phyloP scores from a whole-genome alignment of 2,329 filamentous ascomycete genomes.

The Penicillium sp. region DNA sequence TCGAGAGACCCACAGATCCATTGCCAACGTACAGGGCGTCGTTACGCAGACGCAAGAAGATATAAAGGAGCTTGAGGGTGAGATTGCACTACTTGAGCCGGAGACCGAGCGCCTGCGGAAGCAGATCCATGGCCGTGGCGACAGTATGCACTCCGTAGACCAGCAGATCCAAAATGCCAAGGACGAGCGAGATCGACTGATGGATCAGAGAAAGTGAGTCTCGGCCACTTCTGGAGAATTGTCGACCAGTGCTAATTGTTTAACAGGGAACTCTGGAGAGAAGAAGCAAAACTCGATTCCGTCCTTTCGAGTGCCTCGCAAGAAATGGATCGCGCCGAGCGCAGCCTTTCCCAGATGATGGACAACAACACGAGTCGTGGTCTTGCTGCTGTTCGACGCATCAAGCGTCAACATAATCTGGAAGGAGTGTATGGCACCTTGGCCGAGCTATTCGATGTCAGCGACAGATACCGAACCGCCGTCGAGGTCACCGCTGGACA shows the following conservation, averaged over 20 bases:
- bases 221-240: background rate
- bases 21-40: conserved; percentile 81
- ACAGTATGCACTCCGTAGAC: conserved; percentile 69
- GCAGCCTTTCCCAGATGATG: conserved; percentile 78
- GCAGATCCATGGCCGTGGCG: conserved; percentile 76
- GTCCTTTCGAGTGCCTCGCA: conserved; percentile 73
- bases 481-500: conserved; percentile 91
- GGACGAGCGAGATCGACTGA: conserved; percentile 74
- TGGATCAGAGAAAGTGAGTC: conserved; percentile 75
- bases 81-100: conserved; percentile 71
- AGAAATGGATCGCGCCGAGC: conserved; percentile 76
- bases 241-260: conserved; percentile 10
- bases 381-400: conserved; percentile 78
- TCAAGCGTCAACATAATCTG: conserved; percentile 77
- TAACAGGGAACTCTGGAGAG: conserved; percentile 69
- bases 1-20: conserved; percentile 71
- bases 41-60: conserved; percentile 83
- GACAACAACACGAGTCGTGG: conserved; percentile 85
- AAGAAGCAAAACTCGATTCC: conserved; percentile 83
- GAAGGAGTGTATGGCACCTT: conserved; percentile 89
- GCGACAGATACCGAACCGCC: conserved; percentile 80
- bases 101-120: conserved; percentile 71
- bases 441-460: conserved; percentile 87
- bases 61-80: conserved; percentile 67
- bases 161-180: conserved; percentile 76